Percentiles rank a stretch among this genome's conserved stretches.
Conservation (phyloP, 2,329 filamentous ascomycete species). For the Pseudogymnoascus sp. region DNA sequence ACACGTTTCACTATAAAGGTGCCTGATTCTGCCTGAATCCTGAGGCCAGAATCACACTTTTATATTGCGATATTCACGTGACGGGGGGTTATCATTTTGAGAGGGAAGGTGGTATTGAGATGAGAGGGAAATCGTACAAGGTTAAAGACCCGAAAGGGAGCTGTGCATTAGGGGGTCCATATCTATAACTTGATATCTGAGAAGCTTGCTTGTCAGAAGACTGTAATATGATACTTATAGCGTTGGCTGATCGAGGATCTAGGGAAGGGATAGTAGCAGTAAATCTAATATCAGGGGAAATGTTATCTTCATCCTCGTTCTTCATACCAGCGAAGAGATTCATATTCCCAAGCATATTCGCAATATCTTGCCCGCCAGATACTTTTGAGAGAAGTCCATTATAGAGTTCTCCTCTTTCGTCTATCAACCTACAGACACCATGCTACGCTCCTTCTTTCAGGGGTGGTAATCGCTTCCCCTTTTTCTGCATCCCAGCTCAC, state of each 20-base stretch:
- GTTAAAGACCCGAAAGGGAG: too few relatives aligned
- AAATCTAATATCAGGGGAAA: background rate
- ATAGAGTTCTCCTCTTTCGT: background rate
- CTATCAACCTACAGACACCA: background rate
- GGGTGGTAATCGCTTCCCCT: background rate
- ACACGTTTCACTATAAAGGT: too few relatives aligned
- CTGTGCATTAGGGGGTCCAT: too few relatives aligned
- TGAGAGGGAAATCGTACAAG: background rate
- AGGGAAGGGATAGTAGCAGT: background rate
- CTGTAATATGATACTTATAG: background rate
- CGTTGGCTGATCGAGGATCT: background rate
- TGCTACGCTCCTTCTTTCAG: background rate
- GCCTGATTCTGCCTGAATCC: too few relatives aligned
- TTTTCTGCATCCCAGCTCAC: background rate
- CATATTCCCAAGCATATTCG: background rate
- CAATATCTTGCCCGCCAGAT: background rate
- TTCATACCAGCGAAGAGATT: background rate
- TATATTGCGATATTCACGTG: background rate
- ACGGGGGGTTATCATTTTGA: background rate
- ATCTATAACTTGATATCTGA: background rate
- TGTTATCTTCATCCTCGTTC: background rate
- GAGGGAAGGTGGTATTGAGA: background rate
- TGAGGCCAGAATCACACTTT: too few relatives aligned
- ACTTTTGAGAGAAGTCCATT: background rate
- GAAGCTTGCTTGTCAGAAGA: background rate